A percentile compares a stretch with the other conserved stretches of the same genome.
phyloP scores from a whole-genome alignment of 495 filamentous ascomycete species.

The Penicillium simplicissimum region DNA sequence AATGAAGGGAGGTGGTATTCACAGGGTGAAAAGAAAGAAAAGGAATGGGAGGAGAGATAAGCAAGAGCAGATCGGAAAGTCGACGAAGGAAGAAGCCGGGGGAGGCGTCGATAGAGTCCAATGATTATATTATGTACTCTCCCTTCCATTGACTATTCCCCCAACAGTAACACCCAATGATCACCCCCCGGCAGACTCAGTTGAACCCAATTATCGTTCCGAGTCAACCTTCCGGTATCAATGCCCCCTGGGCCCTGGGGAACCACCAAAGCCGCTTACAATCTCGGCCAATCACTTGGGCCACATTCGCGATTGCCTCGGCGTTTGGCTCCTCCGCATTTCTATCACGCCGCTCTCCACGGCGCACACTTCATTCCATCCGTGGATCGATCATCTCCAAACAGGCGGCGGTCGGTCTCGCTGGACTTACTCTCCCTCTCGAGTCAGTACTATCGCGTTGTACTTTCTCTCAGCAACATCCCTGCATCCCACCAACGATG shows the following conservation, averaged over 20 bases:
- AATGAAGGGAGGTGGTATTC: background rate
- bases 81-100: slow-evolving; percentile 23
- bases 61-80: background rate
- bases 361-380: background rate
- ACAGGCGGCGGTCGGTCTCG: background rate
- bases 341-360: background rate
- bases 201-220: background rate
- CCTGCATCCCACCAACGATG: background rate
- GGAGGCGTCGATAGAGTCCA: slow-evolving; percentile 5
- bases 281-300: slow-evolving; percentile 23
- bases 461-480: background rate
- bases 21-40: slow-evolving; percentile 18
- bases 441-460: too few relatives aligned
- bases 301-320: slow-evolving; percentile 25
- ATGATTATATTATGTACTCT: background rate
- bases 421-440: background rate
- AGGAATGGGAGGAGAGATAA: slow-evolving; percentile 17
- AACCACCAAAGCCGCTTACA: slow-evolving; percentile 16
- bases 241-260: too few relatives aligned
- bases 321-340: slow-evolving; percentile 23
- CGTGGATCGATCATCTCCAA: background rate
- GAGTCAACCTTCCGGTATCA: background rate
- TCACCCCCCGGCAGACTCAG: background rate
- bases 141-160: slow-evolving; percentile 7
- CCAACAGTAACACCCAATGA: background rate